Percentiles rank a stretch among this genome's conserved stretches.
Conservation (phyloP, 306 rosid genomes). For the Carpinus viminea region DNA sequence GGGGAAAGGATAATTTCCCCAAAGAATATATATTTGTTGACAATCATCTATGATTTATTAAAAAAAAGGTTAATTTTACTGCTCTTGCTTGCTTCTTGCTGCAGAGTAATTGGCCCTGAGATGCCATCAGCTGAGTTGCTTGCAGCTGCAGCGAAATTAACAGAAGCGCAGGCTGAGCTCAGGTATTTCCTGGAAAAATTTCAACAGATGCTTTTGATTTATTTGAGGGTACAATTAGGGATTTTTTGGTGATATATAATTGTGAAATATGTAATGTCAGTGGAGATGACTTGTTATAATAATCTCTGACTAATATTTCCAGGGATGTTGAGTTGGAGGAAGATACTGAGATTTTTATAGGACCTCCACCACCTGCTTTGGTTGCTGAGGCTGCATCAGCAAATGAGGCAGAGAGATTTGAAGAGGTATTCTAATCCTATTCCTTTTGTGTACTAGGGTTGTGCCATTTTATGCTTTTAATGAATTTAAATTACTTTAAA, state of each 20-base stretch:
- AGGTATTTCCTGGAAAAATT: constrained; percentile 36
- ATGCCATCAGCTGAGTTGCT: constrained; percentile 96
- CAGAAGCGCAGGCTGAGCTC: constrained; percentile 85
- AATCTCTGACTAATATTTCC: constrained; percentile 22
- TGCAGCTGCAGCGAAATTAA: constrained; percentile 93
- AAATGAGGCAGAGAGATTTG: constrained; percentile 91
- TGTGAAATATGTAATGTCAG: not conserved
- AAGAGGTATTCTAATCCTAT: constrained; percentile 64
- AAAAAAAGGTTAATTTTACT: not conserved
- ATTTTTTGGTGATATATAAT: not conserved
- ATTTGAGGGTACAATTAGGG: not conserved
- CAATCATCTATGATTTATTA: not conserved
- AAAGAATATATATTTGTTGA: not conserved
- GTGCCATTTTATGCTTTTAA: not conserved
- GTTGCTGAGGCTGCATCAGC: constrained; percentile 87
- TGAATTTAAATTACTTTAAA: no score
- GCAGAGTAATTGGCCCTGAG: constrained; percentile 83
- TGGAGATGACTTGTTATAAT: constrained; percentile 7
- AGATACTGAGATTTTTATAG: constrained; percentile 64
- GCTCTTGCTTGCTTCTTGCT: constrained; percentile 27
- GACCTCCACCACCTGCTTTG: constrained; percentile 91
- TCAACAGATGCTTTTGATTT: not conserved
- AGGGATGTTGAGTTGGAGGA: constrained; percentile 79
- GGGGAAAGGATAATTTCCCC: no score
- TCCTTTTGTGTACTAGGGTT: not conserved